These are phyloP conservation scores for Zygosaccharomyces kombuchaensis DNA, from an alignment of 805 yeast genomes.

Conservation along the genomic window DNA sequence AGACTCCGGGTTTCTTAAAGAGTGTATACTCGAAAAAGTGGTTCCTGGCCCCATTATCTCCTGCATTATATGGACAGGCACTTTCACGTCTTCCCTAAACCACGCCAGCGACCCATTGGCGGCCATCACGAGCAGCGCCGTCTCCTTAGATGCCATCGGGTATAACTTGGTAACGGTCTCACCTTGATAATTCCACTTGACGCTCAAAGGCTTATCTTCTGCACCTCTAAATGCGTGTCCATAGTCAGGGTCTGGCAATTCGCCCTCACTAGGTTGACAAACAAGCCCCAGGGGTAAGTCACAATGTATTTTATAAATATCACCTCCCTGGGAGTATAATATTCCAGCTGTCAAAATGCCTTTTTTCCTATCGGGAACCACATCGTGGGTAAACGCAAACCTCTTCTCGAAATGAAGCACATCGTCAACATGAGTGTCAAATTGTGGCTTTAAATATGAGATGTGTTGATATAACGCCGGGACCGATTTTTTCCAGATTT, in stretches of 20 bases:
- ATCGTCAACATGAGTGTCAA: slow-evolving; percentile 32
- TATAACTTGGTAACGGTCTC: slow-evolving; percentile 29
- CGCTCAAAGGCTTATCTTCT: slow-evolving; percentile 18
- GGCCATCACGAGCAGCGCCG: slow-evolving; percentile 34
- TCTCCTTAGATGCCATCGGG: slow-evolving; percentile 36
- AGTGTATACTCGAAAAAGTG: slow-evolving; percentile 29
- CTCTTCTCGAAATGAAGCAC: slow-evolving; percentile 23
- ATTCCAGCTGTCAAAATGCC: slow-evolving; percentile 26
- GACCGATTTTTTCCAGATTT: slow-evolving; percentile 78
- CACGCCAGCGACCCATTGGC: slow-evolving; percentile 34
- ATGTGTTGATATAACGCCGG: slow-evolving; percentile 59
- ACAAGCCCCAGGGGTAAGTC: slow-evolving; percentile 29
- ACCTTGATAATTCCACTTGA: slow-evolving; percentile 32
- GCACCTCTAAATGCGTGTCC: slow-evolving; percentile 66
- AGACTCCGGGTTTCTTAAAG: slow-evolving; percentile 20
- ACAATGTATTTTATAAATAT: slow-evolving; percentile 31
- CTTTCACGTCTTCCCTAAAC: slow-evolving; percentile 31
- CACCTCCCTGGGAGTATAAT: slow-evolving; percentile 32
- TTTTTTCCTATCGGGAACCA: slow-evolving; percentile 31
- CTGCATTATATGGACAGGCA: slow-evolving; percentile 32
- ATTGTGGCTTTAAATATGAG: slow-evolving; percentile 37
- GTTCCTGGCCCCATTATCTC: slow-evolving; percentile 34
- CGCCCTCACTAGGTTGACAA: slow-evolving; percentile 16
- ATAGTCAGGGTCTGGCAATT: slow-evolving; percentile 48
- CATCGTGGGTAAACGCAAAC: slow-evolving; percentile 27